Evolutionary conservation across 2,329 filamentous ascomycete species (phyloP).

Genomic region (Thelonectria blattea): DNA sequence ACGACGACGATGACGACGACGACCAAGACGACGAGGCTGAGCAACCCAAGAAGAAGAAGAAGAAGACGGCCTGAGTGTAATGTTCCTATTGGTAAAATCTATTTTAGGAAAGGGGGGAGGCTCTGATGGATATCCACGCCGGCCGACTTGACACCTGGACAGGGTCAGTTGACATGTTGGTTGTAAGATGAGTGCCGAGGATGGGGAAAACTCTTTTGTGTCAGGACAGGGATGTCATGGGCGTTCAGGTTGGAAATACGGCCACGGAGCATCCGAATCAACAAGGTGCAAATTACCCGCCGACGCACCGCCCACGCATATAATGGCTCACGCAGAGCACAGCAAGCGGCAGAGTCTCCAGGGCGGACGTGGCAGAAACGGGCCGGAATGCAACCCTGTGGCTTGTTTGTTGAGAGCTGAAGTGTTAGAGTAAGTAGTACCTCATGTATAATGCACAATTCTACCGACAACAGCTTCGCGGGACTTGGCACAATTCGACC

Average conservation of each 20-base stretch:
- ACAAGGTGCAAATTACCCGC: slow-evolving; percentile 3
- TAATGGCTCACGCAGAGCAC: background rate
- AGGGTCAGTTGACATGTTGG: background rate
- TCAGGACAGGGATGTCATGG: slow-evolving; percentile 29
- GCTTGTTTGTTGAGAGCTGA: background rate
- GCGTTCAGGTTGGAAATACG: slow-evolving; percentile 41
- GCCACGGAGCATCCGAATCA: slow-evolving; percentile 11
- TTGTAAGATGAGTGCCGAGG: slow-evolving; percentile 15
- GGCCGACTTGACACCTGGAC: background rate
- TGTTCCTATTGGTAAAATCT: background rate
- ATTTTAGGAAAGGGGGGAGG: background rate
- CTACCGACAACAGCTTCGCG: no score
- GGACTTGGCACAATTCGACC: no score
- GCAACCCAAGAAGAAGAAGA: slow-evolving; percentile 61
- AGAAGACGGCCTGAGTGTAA: slow-evolving; percentile 44
- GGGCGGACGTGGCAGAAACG: background rate
- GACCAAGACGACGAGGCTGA: slow-evolving; percentile 52
- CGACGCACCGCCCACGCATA: background rate
- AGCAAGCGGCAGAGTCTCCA: background rate
- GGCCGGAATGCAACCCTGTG: background rate
- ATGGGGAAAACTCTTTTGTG: slow-evolving; percentile 26
- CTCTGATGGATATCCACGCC: background rate
- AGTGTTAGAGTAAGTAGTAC: background rate
- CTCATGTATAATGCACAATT: no score
- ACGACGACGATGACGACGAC: slow-evolving; percentile 52